Evolutionary conservation across 139 green algal genomes (phyloP).

Genomic region (Chlorella vulgaris): DNA sequence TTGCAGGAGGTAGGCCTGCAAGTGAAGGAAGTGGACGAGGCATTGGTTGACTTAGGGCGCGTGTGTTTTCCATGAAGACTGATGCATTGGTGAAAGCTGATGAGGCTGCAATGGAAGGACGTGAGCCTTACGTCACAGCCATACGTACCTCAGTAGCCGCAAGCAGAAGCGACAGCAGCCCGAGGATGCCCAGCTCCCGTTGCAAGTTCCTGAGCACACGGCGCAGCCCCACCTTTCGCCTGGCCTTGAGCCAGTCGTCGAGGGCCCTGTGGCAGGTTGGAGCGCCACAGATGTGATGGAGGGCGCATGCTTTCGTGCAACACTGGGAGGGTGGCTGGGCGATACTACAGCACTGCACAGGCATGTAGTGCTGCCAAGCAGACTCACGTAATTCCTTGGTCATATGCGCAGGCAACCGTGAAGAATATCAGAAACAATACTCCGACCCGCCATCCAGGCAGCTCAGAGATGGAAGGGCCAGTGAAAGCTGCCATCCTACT

Average conservation of each 20-base stretch:
- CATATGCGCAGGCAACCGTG: conserved; percentile 29
- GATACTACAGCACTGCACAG: too few relatives aligned
- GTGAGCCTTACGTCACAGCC: too few relatives aligned
- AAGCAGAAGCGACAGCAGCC: conserved; percentile 48
- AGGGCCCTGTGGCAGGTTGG: conserved; percentile 8
- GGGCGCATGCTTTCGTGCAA: background rate
- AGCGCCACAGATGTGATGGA: too few relatives aligned
- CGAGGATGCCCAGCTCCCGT: conserved; percentile 44
- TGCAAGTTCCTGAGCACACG: conserved; percentile 29
- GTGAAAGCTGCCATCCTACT: background rate
- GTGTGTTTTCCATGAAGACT: too few relatives aligned
- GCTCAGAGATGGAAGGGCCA: background rate
- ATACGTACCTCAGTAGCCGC: conserved; percentile 40
- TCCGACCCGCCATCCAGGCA: conserved; percentile 1
- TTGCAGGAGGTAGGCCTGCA: conserved; percentile 39
- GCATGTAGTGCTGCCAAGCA: too few relatives aligned
- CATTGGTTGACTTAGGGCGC: too few relatives aligned
- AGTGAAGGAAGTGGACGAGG: too few relatives aligned
- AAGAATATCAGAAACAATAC: conserved; percentile 41
- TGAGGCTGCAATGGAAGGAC: too few relatives aligned
- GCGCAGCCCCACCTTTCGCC: conserved; percentile 22
- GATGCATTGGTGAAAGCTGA: too few relatives aligned
- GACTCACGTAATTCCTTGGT: conserved; percentile 12
- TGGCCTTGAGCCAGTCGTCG: conserved; percentile 6
- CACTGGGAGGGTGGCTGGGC: too few relatives aligned